Evolutionary conservation across 352 stramenopile species (phyloP).

Genomic region (Ophiocytium majus): DNA sequence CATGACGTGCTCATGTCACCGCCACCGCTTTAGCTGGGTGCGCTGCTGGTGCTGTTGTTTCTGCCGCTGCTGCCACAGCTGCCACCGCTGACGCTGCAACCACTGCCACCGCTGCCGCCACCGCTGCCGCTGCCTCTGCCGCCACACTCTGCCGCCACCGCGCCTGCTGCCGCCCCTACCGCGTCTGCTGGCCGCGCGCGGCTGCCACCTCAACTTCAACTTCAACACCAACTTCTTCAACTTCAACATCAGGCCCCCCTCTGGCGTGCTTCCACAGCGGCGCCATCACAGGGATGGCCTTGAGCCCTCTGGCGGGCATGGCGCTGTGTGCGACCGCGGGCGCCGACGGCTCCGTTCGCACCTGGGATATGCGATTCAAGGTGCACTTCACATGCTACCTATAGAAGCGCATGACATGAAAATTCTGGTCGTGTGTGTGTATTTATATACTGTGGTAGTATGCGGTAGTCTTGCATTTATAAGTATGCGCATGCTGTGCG

Average conservation of each 20-base stretch:
- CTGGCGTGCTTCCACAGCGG: constrained; percentile 63
- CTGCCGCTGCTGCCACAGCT: not conserved
- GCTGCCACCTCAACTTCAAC: no score
- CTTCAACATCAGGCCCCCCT: not conserved
- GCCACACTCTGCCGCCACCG: constrained; percentile 15
- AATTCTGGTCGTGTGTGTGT: no score
- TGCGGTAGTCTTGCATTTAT: no score
- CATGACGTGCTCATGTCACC: no score
- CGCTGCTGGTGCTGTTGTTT: constrained; percentile 29
- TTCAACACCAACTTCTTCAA: no score
- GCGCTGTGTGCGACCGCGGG: constrained; percentile 68
- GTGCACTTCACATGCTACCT: constrained; percentile 33
- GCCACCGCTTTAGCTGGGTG: no score
- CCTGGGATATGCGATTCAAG: constrained; percentile 78
- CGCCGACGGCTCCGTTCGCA: constrained; percentile 74
- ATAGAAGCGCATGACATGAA: no score
- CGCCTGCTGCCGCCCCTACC: not conserved
- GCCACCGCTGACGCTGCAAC: not conserved
- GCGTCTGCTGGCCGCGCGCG: not conserved
- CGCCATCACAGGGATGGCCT: constrained; percentile 68
- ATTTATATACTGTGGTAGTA: no score
- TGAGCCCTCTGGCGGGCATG: constrained; percentile 77
- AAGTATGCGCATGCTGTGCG: no score
- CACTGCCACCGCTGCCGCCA: not conserved
- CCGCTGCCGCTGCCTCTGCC: not conserved